Percentiles rank a stretch among this genome's conserved stretches.
These are phyloP conservation scores for Lonicera japonica DNA, from an alignment of 129 eudicot species.

Conservation along the genomic window DNA sequence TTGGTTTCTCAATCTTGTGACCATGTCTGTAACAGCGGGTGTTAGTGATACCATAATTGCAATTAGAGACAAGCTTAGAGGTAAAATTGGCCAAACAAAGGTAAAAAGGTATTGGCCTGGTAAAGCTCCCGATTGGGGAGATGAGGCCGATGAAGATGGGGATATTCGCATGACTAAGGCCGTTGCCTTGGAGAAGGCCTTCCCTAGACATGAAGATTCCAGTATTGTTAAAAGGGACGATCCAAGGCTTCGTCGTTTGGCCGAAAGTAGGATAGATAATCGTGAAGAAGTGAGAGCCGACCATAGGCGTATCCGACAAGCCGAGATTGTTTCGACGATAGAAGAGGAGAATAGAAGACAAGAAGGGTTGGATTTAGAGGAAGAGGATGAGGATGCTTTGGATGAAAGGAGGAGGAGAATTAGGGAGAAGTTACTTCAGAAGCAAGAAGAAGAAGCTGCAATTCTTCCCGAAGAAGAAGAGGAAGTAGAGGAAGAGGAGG, in stretches of 20 bases:
- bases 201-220: slow-evolving; percentile 44
- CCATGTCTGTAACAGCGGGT: slow-evolving; percentile 93
- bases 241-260: slow-evolving; percentile 76
- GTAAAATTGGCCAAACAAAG: slow-evolving; percentile 86
- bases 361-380: slow-evolving; percentile 65
- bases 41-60: slow-evolving; percentile 80
- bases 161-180: slow-evolving; percentile 52
- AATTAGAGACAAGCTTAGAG: slow-evolving; percentile 78
- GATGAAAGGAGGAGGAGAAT: slow-evolving; percentile 84
- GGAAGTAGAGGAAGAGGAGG: slow-evolving; percentile 69
- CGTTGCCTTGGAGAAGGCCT: slow-evolving; percentile 61
- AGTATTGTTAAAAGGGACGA: slow-evolving; percentile 44
- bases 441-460: slow-evolving; percentile 63
- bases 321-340: slow-evolving; percentile 74
- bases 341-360: slow-evolving; percentile 72
- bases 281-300: slow-evolving; percentile 82
- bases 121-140: slow-evolving; percentile 98
- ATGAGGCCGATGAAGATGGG: slow-evolving; percentile 76
- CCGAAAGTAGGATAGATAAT: slow-evolving; percentile 60
- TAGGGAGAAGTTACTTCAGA: slow-evolving; percentile 64
- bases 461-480: slow-evolving; percentile 64
- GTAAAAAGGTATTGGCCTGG: slow-evolving; percentile 99
- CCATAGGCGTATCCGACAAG: slow-evolving; percentile 86
- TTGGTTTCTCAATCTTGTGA: neutral
- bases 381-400: slow-evolving; percentile 83